Conservation (phyloP, 1,284 basidiomycete species). For the Ganoderma boninense region DNA sequence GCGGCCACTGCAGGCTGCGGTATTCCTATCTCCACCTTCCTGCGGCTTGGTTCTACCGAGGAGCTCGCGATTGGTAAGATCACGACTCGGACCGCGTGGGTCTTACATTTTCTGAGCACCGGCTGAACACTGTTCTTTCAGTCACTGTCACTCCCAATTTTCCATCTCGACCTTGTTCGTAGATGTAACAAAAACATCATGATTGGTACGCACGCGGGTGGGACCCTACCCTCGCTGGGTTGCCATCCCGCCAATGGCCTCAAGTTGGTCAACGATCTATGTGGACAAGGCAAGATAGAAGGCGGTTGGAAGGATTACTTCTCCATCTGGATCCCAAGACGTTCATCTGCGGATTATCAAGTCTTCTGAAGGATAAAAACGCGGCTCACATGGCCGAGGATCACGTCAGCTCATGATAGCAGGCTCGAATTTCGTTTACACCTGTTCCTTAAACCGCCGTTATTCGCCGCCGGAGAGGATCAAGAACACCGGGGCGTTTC, state of each 20-base stretch:
- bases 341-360: neutral
- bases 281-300: neutral
- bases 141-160: neutral
- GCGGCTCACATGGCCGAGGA: neutral
- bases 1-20: too few relatives aligned
- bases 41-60: neutral
- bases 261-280: neutral
- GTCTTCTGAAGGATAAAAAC: neutral
- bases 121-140: neutral
- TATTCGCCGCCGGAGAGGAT: neutral
- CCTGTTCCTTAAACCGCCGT: neutral
- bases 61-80: neutral
- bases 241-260: neutral
- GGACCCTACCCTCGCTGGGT: neutral
- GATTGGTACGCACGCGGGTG: neutral
- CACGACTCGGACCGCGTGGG: neutral
- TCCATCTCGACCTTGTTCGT: neutral
- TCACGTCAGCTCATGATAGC: neutral
- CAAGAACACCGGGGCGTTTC: neutral
- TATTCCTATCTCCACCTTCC: neutral
- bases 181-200: neutral
- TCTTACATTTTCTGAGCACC: neutral
- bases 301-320: neutral
- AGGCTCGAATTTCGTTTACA: neutral
- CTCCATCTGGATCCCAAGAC: neutral